A percentile compares a stretch with the other conserved stretches of the same genome.
Evolutionary conservation across 2,329 filamentous ascomycete genomes (phyloP).

Genomic region (Ceratocystis destructans): DNA sequence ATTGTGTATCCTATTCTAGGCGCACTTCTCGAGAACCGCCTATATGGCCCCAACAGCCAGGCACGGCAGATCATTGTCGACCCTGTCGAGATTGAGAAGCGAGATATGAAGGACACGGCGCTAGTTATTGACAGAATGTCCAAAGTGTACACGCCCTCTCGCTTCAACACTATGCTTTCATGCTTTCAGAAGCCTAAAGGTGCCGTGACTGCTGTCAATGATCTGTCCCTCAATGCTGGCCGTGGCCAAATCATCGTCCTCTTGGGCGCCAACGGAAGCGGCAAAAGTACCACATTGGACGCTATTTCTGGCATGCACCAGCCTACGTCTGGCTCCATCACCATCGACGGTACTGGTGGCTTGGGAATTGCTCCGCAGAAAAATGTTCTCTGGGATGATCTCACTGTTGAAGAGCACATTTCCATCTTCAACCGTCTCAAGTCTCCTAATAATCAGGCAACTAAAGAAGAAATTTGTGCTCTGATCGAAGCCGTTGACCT

Average conservation of each 20-base stretch:
- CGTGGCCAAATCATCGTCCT: slow-evolving; percentile 76
- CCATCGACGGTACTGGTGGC: slow-evolving; percentile 62
- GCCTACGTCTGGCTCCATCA: slow-evolving; percentile 61
- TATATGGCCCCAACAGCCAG: slow-evolving; percentile 61
- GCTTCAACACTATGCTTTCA: slow-evolving; percentile 32
- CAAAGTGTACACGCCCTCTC: slow-evolving; percentile 55
- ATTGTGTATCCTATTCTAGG: slow-evolving; percentile 64
- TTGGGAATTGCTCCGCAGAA: slow-evolving; percentile 83
- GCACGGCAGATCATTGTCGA: slow-evolving; percentile 40
- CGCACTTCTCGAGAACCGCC: slow-evolving; percentile 54
- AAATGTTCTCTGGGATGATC: slow-evolving; percentile 83
- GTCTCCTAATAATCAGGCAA: slow-evolving; percentile 41
- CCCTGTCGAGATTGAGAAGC: slow-evolving; percentile 14
- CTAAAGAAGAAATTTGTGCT: slow-evolving; percentile 43
- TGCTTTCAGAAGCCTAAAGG: slow-evolving; percentile 16
- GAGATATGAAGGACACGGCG: slow-evolving; percentile 30
- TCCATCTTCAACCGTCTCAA: slow-evolving; percentile 75
- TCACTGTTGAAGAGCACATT: slow-evolving; percentile 78
- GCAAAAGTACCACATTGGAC: slow-evolving; percentile 81
- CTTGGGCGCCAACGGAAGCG: slow-evolving; percentile 77
- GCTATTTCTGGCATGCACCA: slow-evolving; percentile 72
- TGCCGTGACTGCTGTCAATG: slow-evolving; percentile 64
- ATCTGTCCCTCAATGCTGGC: slow-evolving; percentile 55
- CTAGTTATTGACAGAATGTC: slow-evolving; percentile 60
- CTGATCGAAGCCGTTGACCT: slow-evolving; percentile 63